Conservation (phyloP, 2,329 filamentous ascomycete genomes). For the Pseudogymnoascus sp. region DNA sequence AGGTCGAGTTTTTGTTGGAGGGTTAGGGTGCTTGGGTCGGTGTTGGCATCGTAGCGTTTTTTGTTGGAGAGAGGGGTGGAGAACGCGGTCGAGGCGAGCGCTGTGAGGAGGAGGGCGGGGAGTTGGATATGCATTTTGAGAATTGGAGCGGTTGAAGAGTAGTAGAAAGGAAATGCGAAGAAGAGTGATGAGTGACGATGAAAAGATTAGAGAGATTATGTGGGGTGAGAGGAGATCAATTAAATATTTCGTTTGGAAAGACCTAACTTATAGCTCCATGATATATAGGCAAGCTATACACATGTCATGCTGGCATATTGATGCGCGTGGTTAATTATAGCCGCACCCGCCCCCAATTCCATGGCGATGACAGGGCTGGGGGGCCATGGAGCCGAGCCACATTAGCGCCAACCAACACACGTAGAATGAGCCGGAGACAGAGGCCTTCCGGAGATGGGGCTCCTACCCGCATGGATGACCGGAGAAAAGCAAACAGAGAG, state of each 20-base stretch:
- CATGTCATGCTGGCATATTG: not conserved
- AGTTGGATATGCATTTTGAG: not conserved
- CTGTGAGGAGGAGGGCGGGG: not conserved
- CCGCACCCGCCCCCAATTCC: not conserved
- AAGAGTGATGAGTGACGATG: not conserved
- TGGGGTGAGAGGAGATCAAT: not conserved
- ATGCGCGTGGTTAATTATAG: not conserved
- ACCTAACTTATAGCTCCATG: not conserved
- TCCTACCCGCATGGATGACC: not conserved
- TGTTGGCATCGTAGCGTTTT: not conserved
- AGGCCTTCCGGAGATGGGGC: not conserved
- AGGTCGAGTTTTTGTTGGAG: not conserved
- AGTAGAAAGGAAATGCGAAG: not conserved
- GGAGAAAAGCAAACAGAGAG: not conserved
- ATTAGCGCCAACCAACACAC: not conserved
- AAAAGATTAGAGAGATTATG: not conserved
- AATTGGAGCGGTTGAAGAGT: not conserved
- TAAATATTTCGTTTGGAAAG: not conserved
- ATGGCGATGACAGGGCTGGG: not conserved
- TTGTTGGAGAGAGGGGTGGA: not conserved
- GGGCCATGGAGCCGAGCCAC: not conserved
- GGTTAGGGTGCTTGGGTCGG: not conserved
- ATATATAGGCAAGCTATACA: not conserved
- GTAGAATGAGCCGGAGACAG: not conserved
- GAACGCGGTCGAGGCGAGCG: not conserved